Evolutionary conservation across 73 alveolate genomes (phyloP), one percentile per base, ranked within the genome.

Genomic region (Tetrahymena malaccensis): DNA sequence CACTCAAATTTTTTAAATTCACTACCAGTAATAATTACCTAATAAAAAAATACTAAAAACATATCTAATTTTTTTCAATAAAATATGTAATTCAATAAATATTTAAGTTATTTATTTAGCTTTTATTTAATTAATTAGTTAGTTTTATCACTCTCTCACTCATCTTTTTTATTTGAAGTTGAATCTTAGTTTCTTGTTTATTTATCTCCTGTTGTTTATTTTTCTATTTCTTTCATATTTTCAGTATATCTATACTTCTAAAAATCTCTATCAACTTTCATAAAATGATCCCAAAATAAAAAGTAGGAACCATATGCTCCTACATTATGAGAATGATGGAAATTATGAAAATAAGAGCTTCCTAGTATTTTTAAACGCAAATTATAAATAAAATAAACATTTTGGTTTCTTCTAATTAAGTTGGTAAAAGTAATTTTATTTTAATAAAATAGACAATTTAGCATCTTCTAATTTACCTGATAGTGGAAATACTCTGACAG

Each of bases 291-390:
- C 98, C 99, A 98, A 95, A 96, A 95, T 27, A 84, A 93, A 93
- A 98, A 97, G 95, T 96, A 95, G 8, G 97, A 94, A 19, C 98
- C 93, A 94, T 85, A 98, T 93, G 96, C 96, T 10, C 99, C 98
- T 35, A 96, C 95, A 96, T 98, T 98, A 84, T 96, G 98, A 50
- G 98, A 94, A 84, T 98, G 99, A 94, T 98, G 99, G 83, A 93
- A 98, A 94, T 98, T 97, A 84, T 98, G 99, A 94, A 95, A 98
- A 35, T 94, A 84, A 7, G 98, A 96, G 35, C 97, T 93, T n/a
- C 89, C 89, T 70, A 21, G 6, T 19, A 10, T 19, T 5, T 40
- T 40, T 31, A 15, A 44, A 44, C 16, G 9, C 3, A 44, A 4
- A 11, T 50, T 50, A 50, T 15, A 44, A 44, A 44, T 4, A 10